Evolutionary conservation across 1,139 yeast species (phyloP).

Genomic region (Magnusiomyces ingens): DNA sequence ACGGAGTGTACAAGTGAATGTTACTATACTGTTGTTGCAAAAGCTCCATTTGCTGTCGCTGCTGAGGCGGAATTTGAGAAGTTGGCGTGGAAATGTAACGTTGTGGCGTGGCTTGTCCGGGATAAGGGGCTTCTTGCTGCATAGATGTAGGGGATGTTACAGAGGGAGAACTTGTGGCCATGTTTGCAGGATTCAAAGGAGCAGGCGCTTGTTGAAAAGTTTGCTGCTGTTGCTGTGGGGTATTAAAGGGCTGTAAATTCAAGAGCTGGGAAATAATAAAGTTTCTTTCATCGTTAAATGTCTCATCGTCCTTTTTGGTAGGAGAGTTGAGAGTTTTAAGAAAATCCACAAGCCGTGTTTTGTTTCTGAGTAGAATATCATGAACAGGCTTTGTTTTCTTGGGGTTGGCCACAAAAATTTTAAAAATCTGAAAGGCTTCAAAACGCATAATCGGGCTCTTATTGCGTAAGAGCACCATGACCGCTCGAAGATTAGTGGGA

Average conservation of each 20-base stretch:
- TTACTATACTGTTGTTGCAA: too few relatives aligned
- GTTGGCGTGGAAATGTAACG: too few relatives aligned
- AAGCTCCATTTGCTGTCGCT: too few relatives aligned
- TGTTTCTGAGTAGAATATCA: constrained; percentile 78
- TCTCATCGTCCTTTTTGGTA: constrained; percentile 53
- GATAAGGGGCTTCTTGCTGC: too few relatives aligned
- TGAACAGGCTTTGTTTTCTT: constrained; percentile 71
- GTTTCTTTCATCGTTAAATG: constrained; percentile 71
- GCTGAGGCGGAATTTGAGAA: too few relatives aligned
- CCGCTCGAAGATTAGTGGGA: constrained; percentile 71
- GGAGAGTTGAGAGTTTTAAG: constrained; percentile 55
- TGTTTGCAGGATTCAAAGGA: too few relatives aligned
- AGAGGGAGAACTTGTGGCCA: too few relatives aligned
- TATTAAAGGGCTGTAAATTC: constrained; percentile 35
- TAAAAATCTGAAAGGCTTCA: constrained; percentile 90
- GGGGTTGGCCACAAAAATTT: constrained; percentile 90
- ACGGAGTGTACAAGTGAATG: too few relatives aligned
- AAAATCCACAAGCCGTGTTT: constrained; percentile 65
- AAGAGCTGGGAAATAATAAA: constrained; percentile 72
- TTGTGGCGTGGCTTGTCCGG: too few relatives aligned
- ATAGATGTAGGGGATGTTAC: too few relatives aligned
- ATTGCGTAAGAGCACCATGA: constrained; percentile 82
- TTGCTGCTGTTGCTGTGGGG: background rate
- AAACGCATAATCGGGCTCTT: constrained; percentile 81
- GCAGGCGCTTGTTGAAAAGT: background rate